Evolutionary conservation across 805 yeast species (phyloP).

Genomic region (Candida sanyiensis): DNA sequence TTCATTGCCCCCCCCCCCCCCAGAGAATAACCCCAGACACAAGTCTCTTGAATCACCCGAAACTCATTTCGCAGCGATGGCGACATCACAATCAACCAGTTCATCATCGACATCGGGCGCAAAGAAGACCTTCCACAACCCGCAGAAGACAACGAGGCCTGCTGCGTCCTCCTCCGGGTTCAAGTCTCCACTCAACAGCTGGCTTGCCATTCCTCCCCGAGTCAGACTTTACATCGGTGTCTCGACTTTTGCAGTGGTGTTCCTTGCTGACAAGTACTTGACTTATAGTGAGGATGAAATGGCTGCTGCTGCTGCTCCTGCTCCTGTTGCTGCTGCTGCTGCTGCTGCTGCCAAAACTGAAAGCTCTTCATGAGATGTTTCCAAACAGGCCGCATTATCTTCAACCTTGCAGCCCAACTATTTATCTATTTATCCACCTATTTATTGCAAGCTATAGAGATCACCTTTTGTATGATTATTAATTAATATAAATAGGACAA

Average conservation of each 20-base stretch:
- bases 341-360: no score
- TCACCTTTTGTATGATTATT: not conserved
- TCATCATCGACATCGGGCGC: not conserved
- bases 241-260: slow-evolving; percentile 26
- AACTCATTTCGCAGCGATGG: no score
- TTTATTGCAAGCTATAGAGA: not conserved
- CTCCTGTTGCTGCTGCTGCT: not conserved
- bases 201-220: slow-evolving; percentile 22
- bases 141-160: not conserved
- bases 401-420: no score
- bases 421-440: not conserved
- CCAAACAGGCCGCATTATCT: no score
- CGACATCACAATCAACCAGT: not conserved
- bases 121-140: slow-evolving; percentile 5
- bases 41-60: no score
- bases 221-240: slow-evolving; percentile 24
- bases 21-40: no score
- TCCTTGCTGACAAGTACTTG: slow-evolving; percentile 21
- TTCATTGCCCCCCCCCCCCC: not conserved
- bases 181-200: slow-evolving; percentile 13
- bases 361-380: no score
- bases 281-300: slow-evolving; percentile 15
- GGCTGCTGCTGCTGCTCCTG: not conserved
- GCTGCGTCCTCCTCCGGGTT: not conserved
- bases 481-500: slow-evolving; percentile 1